Evolutionary conservation across 352 stramenopile species (phyloP).

Genomic region (Globisporangium carolinianum): DNA sequence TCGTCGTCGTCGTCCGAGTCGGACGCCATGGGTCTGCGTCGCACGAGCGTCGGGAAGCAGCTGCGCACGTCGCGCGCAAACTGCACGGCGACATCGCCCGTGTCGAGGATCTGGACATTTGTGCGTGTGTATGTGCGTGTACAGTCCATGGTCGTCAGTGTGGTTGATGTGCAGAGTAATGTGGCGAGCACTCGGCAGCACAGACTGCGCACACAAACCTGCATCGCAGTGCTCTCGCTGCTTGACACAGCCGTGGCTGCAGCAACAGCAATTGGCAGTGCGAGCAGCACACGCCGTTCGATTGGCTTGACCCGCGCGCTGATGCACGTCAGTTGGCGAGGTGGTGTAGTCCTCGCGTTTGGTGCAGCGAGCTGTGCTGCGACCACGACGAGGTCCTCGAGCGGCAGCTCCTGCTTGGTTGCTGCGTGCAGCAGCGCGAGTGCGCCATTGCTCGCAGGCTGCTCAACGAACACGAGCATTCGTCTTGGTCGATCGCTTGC

Average conservation of each 20-base stretch:
- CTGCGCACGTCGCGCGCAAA: constrained; percentile 44
- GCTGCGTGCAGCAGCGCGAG: constrained; percentile 29
- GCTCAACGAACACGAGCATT: constrained; percentile 40
- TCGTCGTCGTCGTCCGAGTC: constrained; percentile 25
- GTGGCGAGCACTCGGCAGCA: too few relatives aligned
- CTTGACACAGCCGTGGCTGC: background rate
- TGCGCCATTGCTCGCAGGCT: constrained; percentile 10
- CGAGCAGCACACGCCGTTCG: constrained; percentile 32
- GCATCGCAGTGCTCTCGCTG: background rate
- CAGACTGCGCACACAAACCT: constrained; percentile 8
- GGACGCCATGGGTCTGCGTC: constrained; percentile 30
- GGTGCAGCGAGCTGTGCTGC: constrained; percentile 15
- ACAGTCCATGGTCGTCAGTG: background rate
- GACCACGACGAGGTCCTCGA: constrained; percentile 54
- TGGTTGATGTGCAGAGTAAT: background rate
- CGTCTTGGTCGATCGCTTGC: background rate
- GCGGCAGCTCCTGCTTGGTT: constrained; percentile 39
- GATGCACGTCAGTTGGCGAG: constrained; percentile 52
- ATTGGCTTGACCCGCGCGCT: constrained; percentile 46
- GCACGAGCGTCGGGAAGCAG: constrained; percentile 65
- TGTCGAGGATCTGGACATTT: constrained; percentile 34
- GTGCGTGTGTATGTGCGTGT: too few relatives aligned
- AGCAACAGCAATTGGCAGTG: constrained; percentile 26
- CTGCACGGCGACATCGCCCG: constrained; percentile 44
- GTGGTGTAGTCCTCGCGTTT: background rate